Evolutionary conservation across 2,329 filamentous ascomycete genomes (phyloP).

Genomic region (Epichloe glyceriae): DNA sequence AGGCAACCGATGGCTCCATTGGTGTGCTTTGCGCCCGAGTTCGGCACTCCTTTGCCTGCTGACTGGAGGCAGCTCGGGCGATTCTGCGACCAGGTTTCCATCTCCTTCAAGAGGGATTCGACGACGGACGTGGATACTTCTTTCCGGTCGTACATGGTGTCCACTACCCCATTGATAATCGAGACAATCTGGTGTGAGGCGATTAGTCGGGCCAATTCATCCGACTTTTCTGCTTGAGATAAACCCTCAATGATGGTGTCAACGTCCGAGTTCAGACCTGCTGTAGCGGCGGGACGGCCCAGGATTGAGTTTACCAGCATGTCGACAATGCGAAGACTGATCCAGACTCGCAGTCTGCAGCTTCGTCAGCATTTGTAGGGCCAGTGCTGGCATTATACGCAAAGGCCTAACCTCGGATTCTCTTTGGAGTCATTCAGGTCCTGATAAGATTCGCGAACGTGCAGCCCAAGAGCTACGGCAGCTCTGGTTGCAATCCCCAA

Average conservation of each 20-base stretch:
- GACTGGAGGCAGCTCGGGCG: constrained; percentile 24
- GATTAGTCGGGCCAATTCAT: constrained; percentile 17
- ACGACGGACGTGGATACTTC: constrained; percentile 18
- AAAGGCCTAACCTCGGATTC: constrained; percentile 11
- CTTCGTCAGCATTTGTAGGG: background rate
- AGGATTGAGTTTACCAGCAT: constrained; percentile 26
- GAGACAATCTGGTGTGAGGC: constrained; percentile 28
- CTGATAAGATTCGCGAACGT: constrained; percentile 23
- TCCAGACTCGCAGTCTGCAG: constrained; percentile 22
- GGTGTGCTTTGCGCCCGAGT: constrained; percentile 2
- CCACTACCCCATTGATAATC: constrained; percentile 31
- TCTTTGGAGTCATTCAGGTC: constrained; percentile 9
- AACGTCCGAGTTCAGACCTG: constrained; percentile 16
- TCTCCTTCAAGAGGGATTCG: constrained; percentile 26
- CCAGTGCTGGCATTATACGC: background rate
- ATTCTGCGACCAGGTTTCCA: constrained; percentile 31
- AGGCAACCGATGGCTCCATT: constrained; percentile 33
- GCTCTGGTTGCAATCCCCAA: constrained; percentile 45
- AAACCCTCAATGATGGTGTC: constrained; percentile 13
- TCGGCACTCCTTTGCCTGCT: constrained; percentile 7
- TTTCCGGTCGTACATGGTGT: constrained; percentile 28
- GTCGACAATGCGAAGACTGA: constrained; percentile 25
- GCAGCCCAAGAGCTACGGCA: constrained; percentile 43
- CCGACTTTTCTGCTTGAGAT: constrained; percentile 5
- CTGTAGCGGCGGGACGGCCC: constrained; percentile 23